Evolutionary conservation across 345 rosid genomes (phyloP), one percentile per base, ranked within the genome.

Genomic region (Moricandia moricandioides): DNA sequence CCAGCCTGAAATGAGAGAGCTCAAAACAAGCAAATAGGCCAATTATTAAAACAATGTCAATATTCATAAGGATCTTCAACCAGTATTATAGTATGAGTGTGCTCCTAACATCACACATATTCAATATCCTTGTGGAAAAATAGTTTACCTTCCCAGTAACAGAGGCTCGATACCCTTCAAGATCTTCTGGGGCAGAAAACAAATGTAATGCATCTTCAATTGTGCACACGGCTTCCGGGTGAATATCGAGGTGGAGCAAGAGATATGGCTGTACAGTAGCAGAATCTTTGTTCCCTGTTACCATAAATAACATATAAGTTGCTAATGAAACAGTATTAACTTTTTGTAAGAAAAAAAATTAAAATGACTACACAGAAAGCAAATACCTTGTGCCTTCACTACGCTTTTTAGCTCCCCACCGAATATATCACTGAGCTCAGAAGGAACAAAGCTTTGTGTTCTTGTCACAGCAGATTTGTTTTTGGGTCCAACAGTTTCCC

Each of bases 401-500:
- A 75, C 88, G 56, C 94, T 95, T 83, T 2, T 89, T 65, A 95
- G 79, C 72, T 86, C 76, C 79, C 99, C 98, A 11, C 98, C 96
- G 73, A 95, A 95, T 75, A 95, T 92, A 79, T 87, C 84, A 79
- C 92, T 89, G 11, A 95, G 86, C 80, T 82, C 86, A 4, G 97
- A 92, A 14, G 88, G 88, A 59, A 83, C 66, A 62, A 88, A 86
- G 82, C 89, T 90, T 61, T 91, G 97, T 24, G 91, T 90, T 82
- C 97, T 88, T 47, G 96, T 91, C 71, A 94, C 93, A 17, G 97
- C 93, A 52, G 96, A 86, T 82, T 84, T 90, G 82, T 90, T 91
- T 81, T 90, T 94, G 65, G 91, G 98, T 62, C 97, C 97, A 80
- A 90, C 97, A 1, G 91, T 94, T 79, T 91, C 98, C 98, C 98